These are phyloP conservation scores for Cladosporium sp. DNA, from an alignment of 2,329 filamentous ascomycete genomes.

Conservation along the genomic window DNA sequence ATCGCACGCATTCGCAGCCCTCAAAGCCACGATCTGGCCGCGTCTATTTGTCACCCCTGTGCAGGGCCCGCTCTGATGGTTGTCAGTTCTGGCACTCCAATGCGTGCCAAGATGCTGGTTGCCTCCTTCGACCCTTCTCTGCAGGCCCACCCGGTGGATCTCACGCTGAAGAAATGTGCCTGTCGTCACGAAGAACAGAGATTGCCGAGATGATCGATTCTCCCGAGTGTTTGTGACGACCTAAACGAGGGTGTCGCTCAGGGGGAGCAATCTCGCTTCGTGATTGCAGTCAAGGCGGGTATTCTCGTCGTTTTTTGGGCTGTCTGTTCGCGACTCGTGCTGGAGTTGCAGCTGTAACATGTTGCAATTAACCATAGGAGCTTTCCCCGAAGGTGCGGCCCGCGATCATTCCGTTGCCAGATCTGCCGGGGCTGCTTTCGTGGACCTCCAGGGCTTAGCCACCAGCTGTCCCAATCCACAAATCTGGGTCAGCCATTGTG, in stretches of 20 bases:
- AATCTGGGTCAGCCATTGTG: slow-evolving; percentile 10
- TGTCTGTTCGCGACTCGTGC: too few relatives aligned
- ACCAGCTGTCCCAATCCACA: slow-evolving; percentile 8
- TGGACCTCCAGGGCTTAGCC: neutral
- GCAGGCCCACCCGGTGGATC: slow-evolving; percentile 6
- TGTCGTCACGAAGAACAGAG: too few relatives aligned
- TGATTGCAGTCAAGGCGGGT: too few relatives aligned
- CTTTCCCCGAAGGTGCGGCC: slow-evolving; percentile 6
- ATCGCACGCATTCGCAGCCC: too few relatives aligned
- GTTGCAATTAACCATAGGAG: neutral
- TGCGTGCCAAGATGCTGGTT: neutral
- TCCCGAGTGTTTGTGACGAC: too few relatives aligned
- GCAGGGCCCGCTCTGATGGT: neutral
- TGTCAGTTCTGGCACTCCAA: neutral
- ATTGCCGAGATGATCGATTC: too few relatives aligned
- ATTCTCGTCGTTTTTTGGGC: too few relatives aligned
- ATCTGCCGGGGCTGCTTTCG: slow-evolving; percentile 1
- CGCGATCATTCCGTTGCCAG: neutral
- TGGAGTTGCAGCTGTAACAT: too few relatives aligned
- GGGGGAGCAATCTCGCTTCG: too few relatives aligned
- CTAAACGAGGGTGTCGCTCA: too few relatives aligned
- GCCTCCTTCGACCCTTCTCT: neutral
- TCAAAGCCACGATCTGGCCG: neutral
- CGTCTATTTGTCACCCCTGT: neutral
- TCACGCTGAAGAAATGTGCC: neutral